Percentiles rank a stretch among this genome's conserved stretches.
Conservation (phyloP, 2,329 filamentous ascomycete species). For the Fusarium subtropicale region DNA sequence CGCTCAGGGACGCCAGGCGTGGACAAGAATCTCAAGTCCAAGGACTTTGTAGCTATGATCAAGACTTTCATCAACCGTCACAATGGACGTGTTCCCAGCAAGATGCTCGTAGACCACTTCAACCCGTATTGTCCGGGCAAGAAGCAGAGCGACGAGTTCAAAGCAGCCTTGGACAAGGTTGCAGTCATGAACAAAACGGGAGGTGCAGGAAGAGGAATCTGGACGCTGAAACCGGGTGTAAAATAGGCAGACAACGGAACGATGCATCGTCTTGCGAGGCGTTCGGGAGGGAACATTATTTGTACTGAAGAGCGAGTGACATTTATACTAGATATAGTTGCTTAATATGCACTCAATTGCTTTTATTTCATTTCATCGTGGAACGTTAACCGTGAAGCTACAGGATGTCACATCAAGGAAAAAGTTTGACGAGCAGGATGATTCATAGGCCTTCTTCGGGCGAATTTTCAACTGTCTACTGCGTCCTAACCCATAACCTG, state of each 20-base stretch:
- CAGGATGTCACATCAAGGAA: slow-evolving; percentile 33
- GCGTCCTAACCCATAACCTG: slow-evolving; percentile 48
- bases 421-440: slow-evolving; percentile 51
- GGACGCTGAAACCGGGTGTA: slow-evolving; percentile 58
- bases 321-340: slow-evolving; percentile 11
- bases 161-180: slow-evolving; percentile 80
- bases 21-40: slow-evolving; percentile 60
- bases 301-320: slow-evolving; percentile 8
- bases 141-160: slow-evolving; percentile 82
- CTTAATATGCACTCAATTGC: slow-evolving; percentile 1
- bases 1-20: slow-evolving; percentile 58
- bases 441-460: slow-evolving; percentile 58
- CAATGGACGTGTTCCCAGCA: slow-evolving; percentile 81
- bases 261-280: slow-evolving; percentile 25
- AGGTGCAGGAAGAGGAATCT: slow-evolving; percentile 64
- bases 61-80: slow-evolving; percentile 82
- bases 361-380: slow-evolving; percentile 26
- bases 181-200: slow-evolving; percentile 75
- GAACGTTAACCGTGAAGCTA: slow-evolving; percentile 24
- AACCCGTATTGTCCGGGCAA: slow-evolving; percentile 76
- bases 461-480: slow-evolving; percentile 58
- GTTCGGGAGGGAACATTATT: slow-evolving; percentile 21
- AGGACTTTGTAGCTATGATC: slow-evolving; percentile 78
- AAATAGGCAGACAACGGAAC: background rate
- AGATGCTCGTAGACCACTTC: slow-evolving; percentile 91